Percentiles rank a stretch among this genome's conserved stretches.
These are phyloP conservation scores for Pestalotiopsis sp. DNA, from an alignment of 2,329 filamentous ascomycete genomes.

Conservation along the genomic window DNA sequence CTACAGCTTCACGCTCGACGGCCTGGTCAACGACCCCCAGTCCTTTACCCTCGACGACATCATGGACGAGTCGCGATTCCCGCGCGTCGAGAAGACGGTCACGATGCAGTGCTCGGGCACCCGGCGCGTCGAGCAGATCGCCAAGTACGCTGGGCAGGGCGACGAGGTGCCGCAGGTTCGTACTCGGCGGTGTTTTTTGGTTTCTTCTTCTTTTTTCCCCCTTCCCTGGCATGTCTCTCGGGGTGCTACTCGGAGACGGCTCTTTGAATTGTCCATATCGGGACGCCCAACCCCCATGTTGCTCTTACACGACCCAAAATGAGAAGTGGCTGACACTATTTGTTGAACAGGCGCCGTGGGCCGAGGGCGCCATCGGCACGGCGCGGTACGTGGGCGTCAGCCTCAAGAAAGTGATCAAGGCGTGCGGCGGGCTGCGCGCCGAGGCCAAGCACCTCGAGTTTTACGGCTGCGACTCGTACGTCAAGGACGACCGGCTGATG, in stretches of 20 bases:
- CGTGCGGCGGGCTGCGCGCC: constrained; percentile 63
- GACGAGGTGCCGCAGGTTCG: constrained; percentile 65
- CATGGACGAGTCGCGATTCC: constrained; percentile 62
- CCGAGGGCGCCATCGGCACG: constrained; percentile 68
- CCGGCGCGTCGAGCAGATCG: constrained; percentile 70
- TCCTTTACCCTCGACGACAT: constrained; percentile 62
- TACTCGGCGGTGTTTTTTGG: no score
- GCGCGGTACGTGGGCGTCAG: constrained; percentile 65
- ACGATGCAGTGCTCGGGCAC: constrained; percentile 73
- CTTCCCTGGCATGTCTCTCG: no score
- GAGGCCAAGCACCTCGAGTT: constrained; percentile 67
- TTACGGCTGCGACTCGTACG: constrained; percentile 73
- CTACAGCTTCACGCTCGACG: constrained; percentile 59
- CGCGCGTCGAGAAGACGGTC: constrained; percentile 59
- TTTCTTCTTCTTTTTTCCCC: no score
- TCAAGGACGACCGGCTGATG: constrained; percentile 66
- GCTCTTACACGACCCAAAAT: no score
- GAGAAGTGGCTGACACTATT: no score
- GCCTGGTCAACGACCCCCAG: constrained; percentile 62
- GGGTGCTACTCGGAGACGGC: no score
- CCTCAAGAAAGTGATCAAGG: constrained; percentile 71
- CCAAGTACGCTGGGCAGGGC: constrained; percentile 67
- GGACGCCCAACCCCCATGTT: no score
- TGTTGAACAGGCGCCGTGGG: constrained; percentile 61
- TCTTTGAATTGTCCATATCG: no score